phyloP scores from a whole-genome alignment of 2,329 filamentous ascomycete genomes.

The Paecilomyces niveus region DNA sequence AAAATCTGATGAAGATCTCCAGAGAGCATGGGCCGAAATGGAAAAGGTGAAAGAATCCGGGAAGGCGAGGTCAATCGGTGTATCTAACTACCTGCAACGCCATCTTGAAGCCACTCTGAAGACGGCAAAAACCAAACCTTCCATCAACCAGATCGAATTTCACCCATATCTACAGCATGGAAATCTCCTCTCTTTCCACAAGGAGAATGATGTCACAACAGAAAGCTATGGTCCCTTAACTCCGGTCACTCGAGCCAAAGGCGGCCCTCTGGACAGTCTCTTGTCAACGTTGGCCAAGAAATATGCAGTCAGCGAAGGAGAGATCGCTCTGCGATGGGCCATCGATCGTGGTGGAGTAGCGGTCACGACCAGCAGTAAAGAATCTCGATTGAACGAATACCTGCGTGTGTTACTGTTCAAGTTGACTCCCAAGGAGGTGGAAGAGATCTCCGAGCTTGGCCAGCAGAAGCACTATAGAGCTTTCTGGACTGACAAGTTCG shows the following conservation, averaged over 20 bases:
- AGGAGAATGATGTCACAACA: slow-evolving; percentile 34
- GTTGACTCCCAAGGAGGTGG: slow-evolving; percentile 51
- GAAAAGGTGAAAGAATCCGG: slow-evolving; percentile 51
- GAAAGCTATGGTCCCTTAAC: slow-evolving; percentile 38
- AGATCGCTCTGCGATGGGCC: slow-evolving; percentile 54
- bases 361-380: slow-evolving; percentile 56
- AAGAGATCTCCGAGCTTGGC: slow-evolving; percentile 45
- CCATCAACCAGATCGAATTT: slow-evolving; percentile 37
- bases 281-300: slow-evolving; percentile 50
- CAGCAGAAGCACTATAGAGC: slow-evolving; percentile 44
- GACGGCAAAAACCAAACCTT: slow-evolving; percentile 23
- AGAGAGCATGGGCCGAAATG: slow-evolving; percentile 54
- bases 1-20: slow-evolving; percentile 47
- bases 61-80: slow-evolving; percentile 54
- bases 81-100: slow-evolving; percentile 52
- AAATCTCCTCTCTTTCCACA: slow-evolving; percentile 33
- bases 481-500: slow-evolving; percentile 47
- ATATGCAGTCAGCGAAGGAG: slow-evolving; percentile 51
- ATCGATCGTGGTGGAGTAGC: slow-evolving; percentile 54
- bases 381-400: slow-evolving; percentile 53
- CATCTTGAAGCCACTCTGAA: slow-evolving; percentile 48
- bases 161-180: slow-evolving; percentile 44
- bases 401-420: slow-evolving; percentile 50
- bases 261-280: slow-evolving; percentile 50
- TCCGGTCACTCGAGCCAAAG: slow-evolving; percentile 47